Percentiles rank a stretch among this genome's conserved stretches.
Evolutionary conservation across 306 rosid species (phyloP).

Genomic region (Castanea sativa): DNA sequence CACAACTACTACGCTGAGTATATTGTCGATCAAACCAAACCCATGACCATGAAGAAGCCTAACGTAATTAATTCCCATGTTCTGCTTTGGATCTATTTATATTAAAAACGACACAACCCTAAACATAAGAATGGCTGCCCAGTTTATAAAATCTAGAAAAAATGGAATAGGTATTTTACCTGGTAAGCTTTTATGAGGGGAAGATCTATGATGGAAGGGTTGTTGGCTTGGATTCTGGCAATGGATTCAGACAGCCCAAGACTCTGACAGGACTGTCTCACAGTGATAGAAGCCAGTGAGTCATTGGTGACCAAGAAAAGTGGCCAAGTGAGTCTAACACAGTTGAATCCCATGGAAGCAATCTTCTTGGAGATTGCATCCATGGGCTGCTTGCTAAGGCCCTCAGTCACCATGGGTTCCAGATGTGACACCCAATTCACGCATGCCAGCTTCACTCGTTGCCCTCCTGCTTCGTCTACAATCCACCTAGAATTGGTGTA

Average conservation of each 20-base stretch:
- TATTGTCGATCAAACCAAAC: neutral
- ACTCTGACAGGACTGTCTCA: slow-evolving; percentile 60
- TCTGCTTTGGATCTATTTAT: neutral
- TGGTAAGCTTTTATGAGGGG: slow-evolving; percentile 67
- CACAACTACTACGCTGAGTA: neutral
- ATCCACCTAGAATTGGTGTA: slow-evolving; percentile 74
- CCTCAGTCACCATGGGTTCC: slow-evolving; percentile 71
- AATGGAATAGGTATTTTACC: slow-evolving; percentile 26
- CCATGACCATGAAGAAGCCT: neutral
- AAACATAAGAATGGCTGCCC: neutral
- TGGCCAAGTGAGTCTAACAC: slow-evolving; percentile 95
- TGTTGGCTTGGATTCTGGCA: slow-evolving; percentile 59
- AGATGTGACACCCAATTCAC: slow-evolving; percentile 84
- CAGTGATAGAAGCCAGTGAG: slow-evolving; percentile 62
- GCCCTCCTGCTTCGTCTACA: slow-evolving; percentile 45
- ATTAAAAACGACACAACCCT: neutral
- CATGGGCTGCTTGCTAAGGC: slow-evolving; percentile 73
- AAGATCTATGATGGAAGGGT: slow-evolving; percentile 73
- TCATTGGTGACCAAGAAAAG: slow-evolving; percentile 49
- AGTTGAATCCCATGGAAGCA: slow-evolving; percentile 71
- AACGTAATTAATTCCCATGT: neutral
- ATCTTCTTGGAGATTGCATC: slow-evolving; percentile 51
- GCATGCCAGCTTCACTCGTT: slow-evolving; percentile 80
- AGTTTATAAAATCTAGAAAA: neutral
- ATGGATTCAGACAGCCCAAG: slow-evolving; percentile 47